Conservation (phyloP, 202 grass and related monocot genomes). For the Elaeis oleifera region DNA sequence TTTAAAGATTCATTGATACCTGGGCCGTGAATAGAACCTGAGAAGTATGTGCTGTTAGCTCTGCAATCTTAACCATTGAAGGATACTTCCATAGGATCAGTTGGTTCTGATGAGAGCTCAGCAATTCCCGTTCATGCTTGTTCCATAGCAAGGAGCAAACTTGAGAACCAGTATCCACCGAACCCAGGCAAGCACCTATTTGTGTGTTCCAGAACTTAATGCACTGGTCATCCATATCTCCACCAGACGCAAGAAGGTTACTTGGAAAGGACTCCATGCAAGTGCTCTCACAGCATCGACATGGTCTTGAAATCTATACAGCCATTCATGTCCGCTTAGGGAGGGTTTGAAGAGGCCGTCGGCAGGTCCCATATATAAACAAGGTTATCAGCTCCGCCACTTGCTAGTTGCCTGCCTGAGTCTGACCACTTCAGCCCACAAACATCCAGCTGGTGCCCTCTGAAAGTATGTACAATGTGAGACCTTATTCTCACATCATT, state of each 20-base stretch:
- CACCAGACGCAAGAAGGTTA: constrained; percentile 40
- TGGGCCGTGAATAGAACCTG: constrained; percentile 40
- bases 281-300: no score
- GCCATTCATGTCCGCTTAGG: no score
- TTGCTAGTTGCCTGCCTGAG: no score
- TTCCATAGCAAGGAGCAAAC: constrained; percentile 39
- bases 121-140: constrained; percentile 35
- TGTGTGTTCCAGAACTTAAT: constrained; percentile 46
- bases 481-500: no score
- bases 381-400: no score
- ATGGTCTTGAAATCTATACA: no score
- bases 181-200: constrained; percentile 30
- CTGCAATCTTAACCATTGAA: constrained; percentile 14
- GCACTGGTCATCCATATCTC: constrained; percentile 25
- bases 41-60: background rate
- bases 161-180: constrained; percentile 38
- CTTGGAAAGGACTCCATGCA: background rate
- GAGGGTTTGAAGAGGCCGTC: no score
- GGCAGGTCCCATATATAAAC: no score
- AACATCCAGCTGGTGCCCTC: no score
- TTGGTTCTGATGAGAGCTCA: constrained; percentile 31
- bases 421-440: no score
- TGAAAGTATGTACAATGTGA: no score
- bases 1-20: constrained; percentile 15
- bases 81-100: constrained; percentile 42